Conservation (phyloP, 2,329 filamentous ascomycete genomes). For the Pseudopyricularia javanii region DNA sequence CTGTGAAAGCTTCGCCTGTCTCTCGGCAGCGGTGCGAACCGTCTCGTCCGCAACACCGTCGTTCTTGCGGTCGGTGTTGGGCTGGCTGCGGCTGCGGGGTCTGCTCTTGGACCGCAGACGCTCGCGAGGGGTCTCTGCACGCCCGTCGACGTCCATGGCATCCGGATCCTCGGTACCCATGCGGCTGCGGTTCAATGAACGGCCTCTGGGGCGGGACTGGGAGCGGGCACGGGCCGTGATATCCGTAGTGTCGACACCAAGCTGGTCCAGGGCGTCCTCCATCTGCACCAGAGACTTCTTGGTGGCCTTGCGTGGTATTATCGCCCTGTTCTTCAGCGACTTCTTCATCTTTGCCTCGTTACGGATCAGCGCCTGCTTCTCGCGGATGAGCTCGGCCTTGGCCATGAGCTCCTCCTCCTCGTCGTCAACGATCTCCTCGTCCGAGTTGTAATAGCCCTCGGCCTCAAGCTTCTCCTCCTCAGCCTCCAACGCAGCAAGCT, state of each 20-base stretch:
- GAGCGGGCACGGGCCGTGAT: constrained; percentile 60
- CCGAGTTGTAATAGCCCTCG: constrained; percentile 94
- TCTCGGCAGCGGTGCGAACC: constrained; percentile 67
- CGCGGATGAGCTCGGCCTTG: constrained; percentile 90
- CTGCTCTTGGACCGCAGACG: constrained; percentile 64
- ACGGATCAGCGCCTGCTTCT: constrained; percentile 84
- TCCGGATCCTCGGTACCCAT: constrained; percentile 52
- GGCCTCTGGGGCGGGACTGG: constrained; percentile 53
- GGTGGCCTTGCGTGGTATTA: constrained; percentile 74
- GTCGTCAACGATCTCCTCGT: constrained; percentile 70
- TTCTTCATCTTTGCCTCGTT: constrained; percentile 95
- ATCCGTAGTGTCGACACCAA: constrained; percentile 73
- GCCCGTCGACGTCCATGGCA: constrained; percentile 61
- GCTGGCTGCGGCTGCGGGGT: constrained; percentile 47
- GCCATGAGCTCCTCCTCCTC: constrained; percentile 78
- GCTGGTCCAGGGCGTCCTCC: constrained; percentile 70
- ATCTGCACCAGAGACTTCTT: constrained; percentile 78
- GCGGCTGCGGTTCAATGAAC: constrained; percentile 52
- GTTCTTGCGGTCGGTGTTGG: constrained; percentile 53
- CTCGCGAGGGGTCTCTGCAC: constrained; percentile 30
- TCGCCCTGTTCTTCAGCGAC: constrained; percentile 89
- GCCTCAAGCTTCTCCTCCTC: constrained; percentile 89
- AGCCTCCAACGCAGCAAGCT: constrained; percentile 81
- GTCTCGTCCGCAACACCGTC: constrained; percentile 63
- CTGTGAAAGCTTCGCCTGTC: constrained; percentile 79